phyloP scores from a whole-genome alignment of 2,329 filamentous ascomycete species.

The Lachnellula subtilissima region DNA sequence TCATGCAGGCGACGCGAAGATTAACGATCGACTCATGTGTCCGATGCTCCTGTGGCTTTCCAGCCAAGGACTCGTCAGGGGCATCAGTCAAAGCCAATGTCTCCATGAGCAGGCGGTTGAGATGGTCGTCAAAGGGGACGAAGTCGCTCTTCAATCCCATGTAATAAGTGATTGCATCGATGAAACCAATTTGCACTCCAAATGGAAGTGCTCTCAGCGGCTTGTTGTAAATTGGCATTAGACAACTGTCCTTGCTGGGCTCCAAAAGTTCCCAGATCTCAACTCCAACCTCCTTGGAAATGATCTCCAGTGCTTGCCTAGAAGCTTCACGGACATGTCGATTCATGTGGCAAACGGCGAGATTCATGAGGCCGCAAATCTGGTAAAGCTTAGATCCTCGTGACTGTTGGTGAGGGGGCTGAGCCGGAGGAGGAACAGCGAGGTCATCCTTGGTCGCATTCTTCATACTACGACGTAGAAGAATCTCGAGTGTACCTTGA shows the following conservation, averaged over 20 bases:
- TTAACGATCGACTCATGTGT: constrained; percentile 94
- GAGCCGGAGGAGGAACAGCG: constrained; percentile 41
- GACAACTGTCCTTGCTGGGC: constrained; percentile 81
- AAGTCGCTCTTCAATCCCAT: constrained; percentile 85
- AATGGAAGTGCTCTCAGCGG: constrained; percentile 90
- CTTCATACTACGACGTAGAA: constrained; percentile 75
- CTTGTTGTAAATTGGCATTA: constrained; percentile 93
- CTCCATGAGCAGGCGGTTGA: constrained; percentile 88
- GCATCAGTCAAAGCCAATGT: constrained; percentile 91
- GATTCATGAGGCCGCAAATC: constrained; percentile 79
- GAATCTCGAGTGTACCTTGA: constrained; percentile 74
- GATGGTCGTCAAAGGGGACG: constrained; percentile 83
- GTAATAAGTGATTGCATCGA: constrained; percentile 95
- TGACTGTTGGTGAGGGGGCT: constrained; percentile 53
- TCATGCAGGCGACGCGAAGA: constrained; percentile 87
- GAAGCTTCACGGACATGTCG: constrained; percentile 87
- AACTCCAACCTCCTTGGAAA: constrained; percentile 71
- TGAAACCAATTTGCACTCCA: constrained; percentile 92
- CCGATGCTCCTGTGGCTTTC: constrained; percentile 89
- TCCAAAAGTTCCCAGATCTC: constrained; percentile 84
- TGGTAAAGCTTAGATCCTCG: constrained; percentile 63
- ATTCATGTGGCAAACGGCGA: constrained; percentile 92
- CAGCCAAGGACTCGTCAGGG: constrained; percentile 83
- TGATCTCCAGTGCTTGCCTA: constrained; percentile 71
- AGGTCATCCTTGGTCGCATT: constrained; percentile 76